Percentiles rank a stretch among this genome's conserved stretches.
Conservation (phyloP, 805 yeast genomes). For the Candida takata region DNA sequence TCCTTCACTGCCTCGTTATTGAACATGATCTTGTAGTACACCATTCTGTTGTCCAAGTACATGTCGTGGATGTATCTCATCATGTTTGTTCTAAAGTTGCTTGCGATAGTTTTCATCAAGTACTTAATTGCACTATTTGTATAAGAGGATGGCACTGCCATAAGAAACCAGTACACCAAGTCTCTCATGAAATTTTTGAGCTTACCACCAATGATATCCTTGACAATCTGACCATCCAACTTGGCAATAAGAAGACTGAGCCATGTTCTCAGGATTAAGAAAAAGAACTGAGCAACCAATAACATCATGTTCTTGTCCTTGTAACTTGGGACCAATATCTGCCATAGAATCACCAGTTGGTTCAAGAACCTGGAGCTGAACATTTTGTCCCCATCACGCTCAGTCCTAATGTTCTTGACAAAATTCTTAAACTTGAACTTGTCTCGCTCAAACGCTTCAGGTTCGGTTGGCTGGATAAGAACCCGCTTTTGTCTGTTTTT, state of each 20-base stretch:
- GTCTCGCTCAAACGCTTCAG: constrained; percentile 23
- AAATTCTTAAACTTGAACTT: constrained; percentile 23
- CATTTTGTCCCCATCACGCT: constrained; percentile 20
- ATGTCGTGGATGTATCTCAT: constrained; percentile 85
- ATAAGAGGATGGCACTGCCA: constrained; percentile 90
- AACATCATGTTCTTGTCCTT: constrained; percentile 60
- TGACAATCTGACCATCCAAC: constrained; percentile 87
- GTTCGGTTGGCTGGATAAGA: constrained; percentile 23
- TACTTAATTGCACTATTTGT: constrained; percentile 86
- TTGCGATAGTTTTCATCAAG: constrained; percentile 65
- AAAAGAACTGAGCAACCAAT: constrained; percentile 62
- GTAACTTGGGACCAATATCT: constrained; percentile 71
- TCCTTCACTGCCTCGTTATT: constrained; percentile 44
- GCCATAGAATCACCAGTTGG: constrained; percentile 71
- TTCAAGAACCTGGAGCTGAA: constrained; percentile 60
- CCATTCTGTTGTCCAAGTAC: constrained; percentile 73
- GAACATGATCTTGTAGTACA: constrained; percentile 73
- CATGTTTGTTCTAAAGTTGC: constrained; percentile 78
- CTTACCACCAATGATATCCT: constrained; percentile 77
- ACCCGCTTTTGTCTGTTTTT: constrained; percentile 23
- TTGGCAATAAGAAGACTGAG: constrained; percentile 78
- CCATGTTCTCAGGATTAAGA: constrained; percentile 79
- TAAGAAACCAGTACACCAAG: constrained; percentile 76
- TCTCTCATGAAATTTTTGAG: constrained; percentile 71
- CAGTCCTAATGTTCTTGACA: constrained; percentile 18